Evolutionary conservation across 2,329 filamentous ascomycete species (phyloP).

Genomic region (Teratosphaeria pseudoeucalypti): DNA sequence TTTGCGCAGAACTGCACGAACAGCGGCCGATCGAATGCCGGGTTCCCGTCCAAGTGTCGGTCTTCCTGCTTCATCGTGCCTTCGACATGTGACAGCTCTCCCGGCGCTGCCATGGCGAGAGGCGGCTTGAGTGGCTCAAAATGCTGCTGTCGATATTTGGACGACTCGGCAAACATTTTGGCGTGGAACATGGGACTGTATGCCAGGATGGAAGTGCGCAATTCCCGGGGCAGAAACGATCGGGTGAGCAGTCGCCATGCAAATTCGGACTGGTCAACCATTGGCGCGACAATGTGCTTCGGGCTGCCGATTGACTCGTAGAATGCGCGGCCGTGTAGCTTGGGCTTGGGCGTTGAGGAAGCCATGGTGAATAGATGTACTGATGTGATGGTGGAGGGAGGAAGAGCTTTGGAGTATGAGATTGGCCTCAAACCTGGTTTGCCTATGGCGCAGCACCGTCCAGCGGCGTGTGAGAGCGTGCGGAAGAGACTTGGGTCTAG

Average conservation of each 20-base stretch:
- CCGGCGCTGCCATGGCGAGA: constrained; percentile 11
- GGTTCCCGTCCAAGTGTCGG: constrained; percentile 75
- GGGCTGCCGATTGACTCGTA: constrained; percentile 92
- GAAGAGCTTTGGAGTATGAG: background rate
- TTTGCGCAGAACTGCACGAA: constrained; percentile 97
- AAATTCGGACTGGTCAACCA: constrained; percentile 98
- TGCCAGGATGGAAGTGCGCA: constrained; percentile 56
- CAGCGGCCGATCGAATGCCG: constrained; percentile 70
- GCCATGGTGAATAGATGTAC: constrained; percentile 12
- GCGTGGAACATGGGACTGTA: constrained; percentile 98
- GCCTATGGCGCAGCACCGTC: background rate
- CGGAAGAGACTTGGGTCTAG: background rate
- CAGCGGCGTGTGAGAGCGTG: background rate
- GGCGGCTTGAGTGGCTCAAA: constrained; percentile 57
- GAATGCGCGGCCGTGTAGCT: constrained; percentile 61
- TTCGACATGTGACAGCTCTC: constrained; percentile 12
- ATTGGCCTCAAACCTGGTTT: background rate
- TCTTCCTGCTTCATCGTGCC: constrained; percentile 17
- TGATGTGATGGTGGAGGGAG: background rate
- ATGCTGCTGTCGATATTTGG: constrained; percentile 65
- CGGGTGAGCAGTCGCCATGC: constrained; percentile 95
- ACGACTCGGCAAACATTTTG: constrained; percentile 68
- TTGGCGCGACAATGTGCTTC: constrained; percentile 82
- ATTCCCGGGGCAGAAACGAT: constrained; percentile 65
- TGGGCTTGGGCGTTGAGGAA: constrained; percentile 6